Conservation (phyloP, 2,329 filamentous ascomycete species). For the Calonectria montana region DNA sequence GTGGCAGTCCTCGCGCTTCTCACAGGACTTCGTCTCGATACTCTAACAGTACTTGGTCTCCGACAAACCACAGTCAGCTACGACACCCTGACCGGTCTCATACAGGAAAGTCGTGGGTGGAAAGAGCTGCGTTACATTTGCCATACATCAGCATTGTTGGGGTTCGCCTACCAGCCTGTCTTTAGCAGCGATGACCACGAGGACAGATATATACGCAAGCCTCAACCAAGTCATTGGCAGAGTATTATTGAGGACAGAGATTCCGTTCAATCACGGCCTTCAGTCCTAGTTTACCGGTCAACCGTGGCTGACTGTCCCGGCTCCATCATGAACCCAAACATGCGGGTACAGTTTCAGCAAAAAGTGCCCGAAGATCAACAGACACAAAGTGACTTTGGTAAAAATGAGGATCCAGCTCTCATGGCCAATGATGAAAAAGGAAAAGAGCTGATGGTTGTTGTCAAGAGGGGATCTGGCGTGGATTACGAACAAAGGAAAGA, state of each 20-base stretch:
- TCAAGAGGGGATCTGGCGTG: background rate
- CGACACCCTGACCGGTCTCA: conserved; percentile 7
- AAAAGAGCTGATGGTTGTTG: conserved; percentile 13
- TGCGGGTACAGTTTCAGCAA: background rate
- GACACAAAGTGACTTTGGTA: background rate
- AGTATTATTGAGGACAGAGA: background rate
- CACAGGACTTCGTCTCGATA: conserved; percentile 21
- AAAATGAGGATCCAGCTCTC: background rate
- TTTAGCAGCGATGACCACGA: no score
- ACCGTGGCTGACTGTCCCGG: background rate
- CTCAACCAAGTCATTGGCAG: conserved; percentile 13
- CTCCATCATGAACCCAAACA: background rate
- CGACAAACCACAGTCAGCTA: background rate
- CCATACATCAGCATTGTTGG: conserved; percentile 4
- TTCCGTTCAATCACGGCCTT: background rate
- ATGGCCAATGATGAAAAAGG: background rate
- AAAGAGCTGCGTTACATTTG: conserved; percentile 25
- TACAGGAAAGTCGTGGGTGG: conserved; percentile 19
- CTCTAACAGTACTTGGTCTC: conserved; percentile 8
- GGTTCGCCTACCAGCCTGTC: background rate
- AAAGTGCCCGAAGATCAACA: background rate
- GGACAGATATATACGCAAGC: conserved; percentile 11
- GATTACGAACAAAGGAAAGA: conserved; percentile 16
- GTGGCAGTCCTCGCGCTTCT: conserved; percentile 12
- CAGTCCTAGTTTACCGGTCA: conserved; percentile 19